A percentile compares a stretch with the other conserved stretches of the same genome.
These are phyloP conservation scores for Bidens hawaiensis DNA, from an alignment of 140 eudicot species.

Conservation along the genomic window DNA sequence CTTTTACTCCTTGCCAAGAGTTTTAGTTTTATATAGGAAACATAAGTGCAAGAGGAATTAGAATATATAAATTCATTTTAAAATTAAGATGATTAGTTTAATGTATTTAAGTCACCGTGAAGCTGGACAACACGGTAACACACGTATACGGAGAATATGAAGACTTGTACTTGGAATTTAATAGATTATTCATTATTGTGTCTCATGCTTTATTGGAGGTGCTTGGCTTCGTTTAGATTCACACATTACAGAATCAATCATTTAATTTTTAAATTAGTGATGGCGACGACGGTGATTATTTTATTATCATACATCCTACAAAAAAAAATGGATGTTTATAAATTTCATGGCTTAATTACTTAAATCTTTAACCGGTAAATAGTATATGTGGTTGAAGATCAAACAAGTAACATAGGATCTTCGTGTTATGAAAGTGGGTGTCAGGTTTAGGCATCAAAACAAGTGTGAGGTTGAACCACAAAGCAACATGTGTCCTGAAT, in stretches of 20 bases:
- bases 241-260: background rate
- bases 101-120: conserved; percentile 7
- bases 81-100: conserved; percentile 4
- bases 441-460: no score
- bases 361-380: background rate
- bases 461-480: no score
- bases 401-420: no score
- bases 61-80: background rate
- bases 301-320: background rate
- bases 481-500: no score
- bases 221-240: conserved; percentile 1
- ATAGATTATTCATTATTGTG: conserved; percentile 16
- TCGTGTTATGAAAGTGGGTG: no score
- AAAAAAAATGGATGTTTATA: background rate
- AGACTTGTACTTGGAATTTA: background rate
- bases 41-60: background rate
- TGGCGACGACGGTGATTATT: conserved; percentile 28
- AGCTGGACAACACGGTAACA: conserved; percentile 17
- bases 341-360: background rate
- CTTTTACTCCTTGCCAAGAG: background rate
- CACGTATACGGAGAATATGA: background rate
- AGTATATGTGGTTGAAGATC: no score
- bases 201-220: conserved; percentile 22
- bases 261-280: background rate
- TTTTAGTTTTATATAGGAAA: background rate